These are phyloP conservation scores for Aphanomyces invadans DNA, from an alignment of 352 stramenopile genomes.

Conservation along the genomic window DNA sequence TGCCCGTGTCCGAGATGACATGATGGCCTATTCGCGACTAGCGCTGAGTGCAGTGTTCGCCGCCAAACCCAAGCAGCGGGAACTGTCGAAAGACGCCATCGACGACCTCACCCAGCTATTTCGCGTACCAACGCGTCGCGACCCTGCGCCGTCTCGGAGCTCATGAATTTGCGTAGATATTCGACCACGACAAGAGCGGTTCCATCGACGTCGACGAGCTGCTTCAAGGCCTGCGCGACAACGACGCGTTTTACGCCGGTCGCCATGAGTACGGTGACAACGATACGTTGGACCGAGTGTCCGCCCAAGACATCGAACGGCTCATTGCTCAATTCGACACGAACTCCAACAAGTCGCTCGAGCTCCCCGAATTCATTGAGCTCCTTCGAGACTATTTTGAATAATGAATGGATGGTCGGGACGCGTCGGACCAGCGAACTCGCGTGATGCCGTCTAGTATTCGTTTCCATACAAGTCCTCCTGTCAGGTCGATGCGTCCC, in stretches of 20 bases:
- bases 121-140: constrained; percentile 25
- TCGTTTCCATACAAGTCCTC: no score
- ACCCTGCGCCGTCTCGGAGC: background rate
- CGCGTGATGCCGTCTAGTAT: no score
- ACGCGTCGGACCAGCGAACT: no score
- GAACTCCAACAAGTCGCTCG: constrained; percentile 61
- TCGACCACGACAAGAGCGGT: constrained; percentile 58
- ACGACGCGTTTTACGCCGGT: constrained; percentile 61
- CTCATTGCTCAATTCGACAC: constrained; percentile 73
- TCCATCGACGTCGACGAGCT: constrained; percentile 63
- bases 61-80: constrained; percentile 44
- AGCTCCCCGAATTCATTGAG: constrained; percentile 72
- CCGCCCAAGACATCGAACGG: constrained; percentile 43
- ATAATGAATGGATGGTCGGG: no score
- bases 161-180: constrained; percentile 32
- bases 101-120: constrained; percentile 60
- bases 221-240: constrained; percentile 54
- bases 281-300: background rate
- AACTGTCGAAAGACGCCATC: constrained; percentile 46
- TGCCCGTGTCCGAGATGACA: constrained; percentile 39
- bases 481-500: no score
- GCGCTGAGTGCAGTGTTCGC: constrained; percentile 44
- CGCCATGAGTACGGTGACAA: constrained; percentile 31
- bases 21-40: constrained; percentile 46
- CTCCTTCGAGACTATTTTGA: constrained; percentile 67